Evolutionary conservation across 495 filamentous ascomycete genomes (phyloP).

Genomic region (Aspergillus mulundensis): DNA sequence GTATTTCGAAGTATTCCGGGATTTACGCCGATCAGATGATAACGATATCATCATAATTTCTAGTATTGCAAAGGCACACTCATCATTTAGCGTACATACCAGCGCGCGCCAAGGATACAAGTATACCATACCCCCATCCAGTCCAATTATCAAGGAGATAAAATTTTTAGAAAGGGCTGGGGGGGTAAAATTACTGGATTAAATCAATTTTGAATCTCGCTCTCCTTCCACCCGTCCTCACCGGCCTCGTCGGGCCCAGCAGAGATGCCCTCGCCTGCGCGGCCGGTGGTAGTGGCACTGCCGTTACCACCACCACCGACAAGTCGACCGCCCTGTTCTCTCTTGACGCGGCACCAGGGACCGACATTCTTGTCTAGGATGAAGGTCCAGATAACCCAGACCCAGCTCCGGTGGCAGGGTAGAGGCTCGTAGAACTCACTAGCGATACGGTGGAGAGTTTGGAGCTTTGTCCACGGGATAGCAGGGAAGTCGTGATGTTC

Average conservation of each 20-base stretch:
- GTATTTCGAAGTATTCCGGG: too few relatives aligned
- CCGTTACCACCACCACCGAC: constrained; percentile 45
- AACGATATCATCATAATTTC: background rate
- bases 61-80: background rate
- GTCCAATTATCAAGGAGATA: too few relatives aligned
- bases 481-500: constrained; percentile 99
- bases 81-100: background rate
- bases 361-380: constrained; percentile 84
- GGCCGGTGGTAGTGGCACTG: constrained; percentile 29
- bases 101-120: background rate
- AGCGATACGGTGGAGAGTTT: constrained; percentile 71
- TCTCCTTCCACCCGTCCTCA: constrained; percentile 50
- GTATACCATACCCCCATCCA: too few relatives aligned
- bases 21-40: too few relatives aligned
- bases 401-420: constrained; percentile 85
- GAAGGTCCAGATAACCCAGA: constrained; percentile 90
- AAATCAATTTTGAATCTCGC: constrained; percentile 45
- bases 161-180: too few relatives aligned
- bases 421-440: constrained; percentile 89
- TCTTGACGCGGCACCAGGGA: constrained; percentile 88
- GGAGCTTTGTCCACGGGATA: constrained; percentile 86
- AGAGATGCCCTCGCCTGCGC: constrained; percentile 41
- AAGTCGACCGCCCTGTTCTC: constrained; percentile 72
- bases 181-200: background rate
- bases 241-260: constrained; percentile 37